Evolutionary conservation across 2,329 filamentous ascomycete species (phyloP).

Genomic region (Ascochyta clinopodiicola): DNA sequence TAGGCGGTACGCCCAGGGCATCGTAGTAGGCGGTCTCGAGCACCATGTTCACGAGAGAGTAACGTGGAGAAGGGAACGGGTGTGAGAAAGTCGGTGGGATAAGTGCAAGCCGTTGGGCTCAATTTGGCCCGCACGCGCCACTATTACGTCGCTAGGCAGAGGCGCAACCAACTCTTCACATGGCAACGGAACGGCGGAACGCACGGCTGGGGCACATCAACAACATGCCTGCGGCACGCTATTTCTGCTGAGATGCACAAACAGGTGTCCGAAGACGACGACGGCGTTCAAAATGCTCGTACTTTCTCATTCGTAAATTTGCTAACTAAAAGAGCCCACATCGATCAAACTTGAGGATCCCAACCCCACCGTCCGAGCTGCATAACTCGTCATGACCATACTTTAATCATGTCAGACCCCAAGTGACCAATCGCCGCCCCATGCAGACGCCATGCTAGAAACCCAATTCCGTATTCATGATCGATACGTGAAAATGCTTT

Average conservation of each 20-base stretch:
- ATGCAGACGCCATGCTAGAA: slow-evolving; percentile 50
- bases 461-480: slow-evolving; percentile 37
- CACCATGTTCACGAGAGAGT: slow-evolving; percentile 65
- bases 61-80: slow-evolving; percentile 4
- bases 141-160: slow-evolving; percentile 14
- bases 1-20: slow-evolving; percentile 80
- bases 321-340: slow-evolving; percentile 32
- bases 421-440: slow-evolving; percentile 44
- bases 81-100: slow-evolving; percentile 18
- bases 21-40: slow-evolving; percentile 91
- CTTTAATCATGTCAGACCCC: slow-evolving; percentile 35
- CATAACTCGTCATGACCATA: slow-evolving; percentile 36
- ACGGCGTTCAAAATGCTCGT: not conserved
- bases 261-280: too few relatives aligned
- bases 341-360: slow-evolving; percentile 37
- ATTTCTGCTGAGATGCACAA: not conserved
- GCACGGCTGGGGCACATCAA: slow-evolving; percentile 11
- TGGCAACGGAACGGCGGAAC: slow-evolving; percentile 9
- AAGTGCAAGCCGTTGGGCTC: slow-evolving; percentile 18
- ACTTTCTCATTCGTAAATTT: slow-evolving; percentile 34
- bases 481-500: slow-evolving; percentile 37
- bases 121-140: not conserved
- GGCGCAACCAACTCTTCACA: slow-evolving; percentile 8
- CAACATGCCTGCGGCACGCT: not conserved
- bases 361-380: slow-evolving; percentile 24